Percentiles rank a stretch among this genome's conserved stretches.
Evolutionary conservation across 1,139 yeast species (phyloP).

Genomic region (Sugiyamaella neomexicana): DNA sequence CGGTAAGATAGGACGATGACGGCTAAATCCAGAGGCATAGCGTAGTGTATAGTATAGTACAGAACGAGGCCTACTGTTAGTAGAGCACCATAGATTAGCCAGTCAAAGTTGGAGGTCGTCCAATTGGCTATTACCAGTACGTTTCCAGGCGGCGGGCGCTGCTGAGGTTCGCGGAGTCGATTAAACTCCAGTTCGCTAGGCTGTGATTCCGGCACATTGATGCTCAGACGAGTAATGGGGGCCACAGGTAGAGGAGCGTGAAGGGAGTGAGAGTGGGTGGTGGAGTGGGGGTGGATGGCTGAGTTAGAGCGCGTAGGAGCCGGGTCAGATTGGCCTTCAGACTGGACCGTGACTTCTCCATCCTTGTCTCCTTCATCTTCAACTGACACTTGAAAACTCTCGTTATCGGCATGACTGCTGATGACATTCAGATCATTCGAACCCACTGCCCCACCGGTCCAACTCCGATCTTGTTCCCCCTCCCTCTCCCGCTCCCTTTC

Average conservation of each 20-base stretch:
- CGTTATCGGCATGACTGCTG: no score
- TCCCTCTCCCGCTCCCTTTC: not conserved
- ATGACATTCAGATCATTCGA: no score
- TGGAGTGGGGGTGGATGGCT: no score
- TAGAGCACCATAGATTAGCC: slow-evolving; percentile 50
- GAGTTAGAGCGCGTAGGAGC: no score
- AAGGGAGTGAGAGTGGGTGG: no score
- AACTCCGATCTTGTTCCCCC: no score
- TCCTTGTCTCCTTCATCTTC: not conserved
- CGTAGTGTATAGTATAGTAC: slow-evolving; percentile 49
- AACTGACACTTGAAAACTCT: no score
- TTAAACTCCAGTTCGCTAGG: slow-evolving; percentile 4
- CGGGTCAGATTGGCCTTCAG: not conserved
- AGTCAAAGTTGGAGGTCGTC: slow-evolving; percentile 53
- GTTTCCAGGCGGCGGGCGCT: slow-evolving; percentile 14
- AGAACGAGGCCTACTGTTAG: slow-evolving; percentile 52
- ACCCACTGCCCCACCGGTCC: no score
- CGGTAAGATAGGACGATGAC: slow-evolving; percentile 59
- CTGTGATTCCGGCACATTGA: slow-evolving; percentile 10
- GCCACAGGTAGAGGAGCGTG: slow-evolving; percentile 12
- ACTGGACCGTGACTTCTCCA: not conserved
- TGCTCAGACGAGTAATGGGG: slow-evolving; percentile 16
- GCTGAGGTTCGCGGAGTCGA: slow-evolving; percentile 12
- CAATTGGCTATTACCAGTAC: slow-evolving; percentile 42
- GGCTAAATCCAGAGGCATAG: slow-evolving; percentile 63